Evolutionary conservation across 1,284 basidiomycete species (phyloP), one percentile per base, ranked within the genome.

Genomic region (Phellinidium pouzarii): DNA sequence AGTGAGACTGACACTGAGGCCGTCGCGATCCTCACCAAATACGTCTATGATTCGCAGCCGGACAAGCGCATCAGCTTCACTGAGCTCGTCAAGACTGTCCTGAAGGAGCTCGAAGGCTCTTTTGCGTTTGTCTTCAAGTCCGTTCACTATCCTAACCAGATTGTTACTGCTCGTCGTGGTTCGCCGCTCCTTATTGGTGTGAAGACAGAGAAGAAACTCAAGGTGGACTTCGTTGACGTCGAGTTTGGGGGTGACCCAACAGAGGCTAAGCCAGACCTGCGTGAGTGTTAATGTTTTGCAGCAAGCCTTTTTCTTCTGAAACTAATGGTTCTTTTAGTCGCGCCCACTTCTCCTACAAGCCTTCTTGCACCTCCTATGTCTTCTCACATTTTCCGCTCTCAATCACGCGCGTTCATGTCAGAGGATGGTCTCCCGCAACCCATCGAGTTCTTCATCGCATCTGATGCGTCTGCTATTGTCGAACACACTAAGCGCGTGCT

Each of bases 91-190:
- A 98, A 98, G 81, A 82, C 91, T 40, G 94, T 98, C 49, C 74
- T 99, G 66, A 97, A 95, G 76, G 96, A 99, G 72, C 83, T 99
- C 45, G 94, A 99, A 74, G 96, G 96, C 49, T 98, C 96, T 7
- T 99, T 99, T 65, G 96, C 96, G n/a, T 97, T 99, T 69, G 94
- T 98, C 62, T 98, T 99, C 90, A 99, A 97, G 76, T 97, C 94
- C 14, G 71, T 73, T 36, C 94, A 99, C 76, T 99, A 85, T 79
- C 96, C 96, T 48, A 92, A 95, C 63, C 92, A 99, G 71, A 82
- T 96, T 59, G 93, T 99, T 59, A 90, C 91, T 53, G 92, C 94
- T 56, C 91, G 94, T 63, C 91, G 96, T 64, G 96, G 96, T 64
- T 99, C 95, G 25, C 96, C 96, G 22, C 83, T 99, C 25, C 73